Conservation (phyloP, 2,329 filamentous ascomycete genomes). For the Neodidymelliopsis sp. region DNA sequence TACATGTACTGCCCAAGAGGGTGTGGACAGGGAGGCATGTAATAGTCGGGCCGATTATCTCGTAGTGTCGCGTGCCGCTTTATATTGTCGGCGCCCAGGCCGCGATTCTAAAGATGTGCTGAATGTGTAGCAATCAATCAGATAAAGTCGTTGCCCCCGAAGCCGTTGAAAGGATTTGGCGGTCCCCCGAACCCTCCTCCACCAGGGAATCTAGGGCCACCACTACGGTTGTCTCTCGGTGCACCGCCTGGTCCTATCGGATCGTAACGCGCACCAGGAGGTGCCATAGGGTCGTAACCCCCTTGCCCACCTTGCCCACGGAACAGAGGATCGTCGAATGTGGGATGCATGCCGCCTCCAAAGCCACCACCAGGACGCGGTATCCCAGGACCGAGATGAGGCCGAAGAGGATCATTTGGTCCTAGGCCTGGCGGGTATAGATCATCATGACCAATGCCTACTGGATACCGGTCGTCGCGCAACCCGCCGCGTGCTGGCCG, state of each 20-base stretch:
- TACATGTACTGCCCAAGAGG: background rate
- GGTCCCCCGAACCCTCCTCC: slow-evolving; percentile 56
- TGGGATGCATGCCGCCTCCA: slow-evolving; percentile 90
- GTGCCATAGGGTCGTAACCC: slow-evolving; percentile 73
- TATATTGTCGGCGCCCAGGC: background rate
- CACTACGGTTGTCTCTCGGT: slow-evolving; percentile 47
- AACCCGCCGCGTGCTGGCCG: slow-evolving; percentile 65
- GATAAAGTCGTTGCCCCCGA: slow-evolving; percentile 67
- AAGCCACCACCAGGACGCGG: slow-evolving; percentile 65
- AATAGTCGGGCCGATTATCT: background rate
- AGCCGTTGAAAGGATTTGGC: slow-evolving; percentile 67
- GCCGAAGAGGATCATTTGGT: slow-evolving; percentile 80
- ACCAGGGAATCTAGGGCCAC: slow-evolving; percentile 42
- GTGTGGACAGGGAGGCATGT: background rate
- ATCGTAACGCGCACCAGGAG: slow-evolving; percentile 91
- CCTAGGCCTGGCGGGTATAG: slow-evolving; percentile 86
- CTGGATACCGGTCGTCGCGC: slow-evolving; percentile 62
- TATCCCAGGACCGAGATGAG: slow-evolving; percentile 68
- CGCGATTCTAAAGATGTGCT: background rate
- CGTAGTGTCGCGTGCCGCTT: background rate
- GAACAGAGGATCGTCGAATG: slow-evolving; percentile 90
- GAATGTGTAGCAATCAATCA: too few species aligned
- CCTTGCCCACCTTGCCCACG: slow-evolving; percentile 61
- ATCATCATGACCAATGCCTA: slow-evolving; percentile 83
- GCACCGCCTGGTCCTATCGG: slow-evolving; percentile 68